phyloP scores from a whole-genome alignment of 2,329 filamentous ascomycete genomes.

The Sclerotinia borealis region DNA sequence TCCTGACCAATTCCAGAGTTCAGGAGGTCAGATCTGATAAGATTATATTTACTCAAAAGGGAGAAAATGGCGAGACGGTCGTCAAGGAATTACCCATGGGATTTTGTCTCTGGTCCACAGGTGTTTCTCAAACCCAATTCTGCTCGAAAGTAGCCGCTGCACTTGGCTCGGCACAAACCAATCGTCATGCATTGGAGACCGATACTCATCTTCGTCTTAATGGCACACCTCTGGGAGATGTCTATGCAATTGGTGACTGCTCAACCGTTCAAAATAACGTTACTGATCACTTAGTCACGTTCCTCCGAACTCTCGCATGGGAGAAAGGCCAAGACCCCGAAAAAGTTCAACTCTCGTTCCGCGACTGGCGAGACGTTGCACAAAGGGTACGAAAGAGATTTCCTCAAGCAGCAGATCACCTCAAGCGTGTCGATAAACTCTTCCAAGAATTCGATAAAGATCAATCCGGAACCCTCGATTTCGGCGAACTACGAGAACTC shows the following conservation, averaged over 20 bases:
- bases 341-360: slow-evolving; percentile 77
- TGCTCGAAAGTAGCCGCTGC: slow-evolving; percentile 71
- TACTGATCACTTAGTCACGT: slow-evolving; percentile 82
- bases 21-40: slow-evolving; percentile 79
- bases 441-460: slow-evolving; percentile 92
- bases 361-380: slow-evolving; percentile 82
- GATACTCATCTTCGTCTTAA: slow-evolving; percentile 87
- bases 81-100: slow-evolving; percentile 92
- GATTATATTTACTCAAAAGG: slow-evolving; percentile 83
- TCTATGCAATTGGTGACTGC: slow-evolving; percentile 96
- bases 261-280: slow-evolving; percentile 96
- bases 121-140: slow-evolving; percentile 80
- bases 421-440: slow-evolving; percentile 83
- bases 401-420: slow-evolving; percentile 80
- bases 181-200: slow-evolving; percentile 87
- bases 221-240: slow-evolving; percentile 84
- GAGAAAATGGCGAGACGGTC: slow-evolving; percentile 64
- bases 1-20: slow-evolving; percentile 88
- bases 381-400: slow-evolving; percentile 80
- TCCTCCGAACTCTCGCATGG: slow-evolving; percentile 84
- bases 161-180: slow-evolving; percentile 71
- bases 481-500: slow-evolving; percentile 82
- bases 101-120: slow-evolving; percentile 97
- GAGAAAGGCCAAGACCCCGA: slow-evolving; percentile 87
- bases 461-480: slow-evolving; percentile 87